These are phyloP conservation scores for Annulohypoxylon bovei DNA, from an alignment of 495 filamentous ascomycete genomes.

Conservation along the genomic window DNA sequence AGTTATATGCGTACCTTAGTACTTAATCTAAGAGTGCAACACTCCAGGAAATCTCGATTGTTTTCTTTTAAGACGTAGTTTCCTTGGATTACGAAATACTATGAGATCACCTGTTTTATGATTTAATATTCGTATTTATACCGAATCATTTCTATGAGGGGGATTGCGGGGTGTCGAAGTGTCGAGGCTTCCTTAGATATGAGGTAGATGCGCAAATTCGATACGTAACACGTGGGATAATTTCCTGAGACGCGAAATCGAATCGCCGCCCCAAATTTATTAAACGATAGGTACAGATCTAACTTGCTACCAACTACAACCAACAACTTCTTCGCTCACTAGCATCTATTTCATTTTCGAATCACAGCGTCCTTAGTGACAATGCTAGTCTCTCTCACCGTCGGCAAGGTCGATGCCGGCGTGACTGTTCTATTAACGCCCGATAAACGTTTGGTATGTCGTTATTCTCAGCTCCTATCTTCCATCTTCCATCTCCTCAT, in stretches of 20 bases:
- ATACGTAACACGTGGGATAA: conserved; percentile 24
- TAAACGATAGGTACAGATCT: conserved; percentile 7
- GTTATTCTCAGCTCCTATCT: not conserved
- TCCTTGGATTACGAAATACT: not conserved
- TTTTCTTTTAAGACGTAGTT: not conserved
- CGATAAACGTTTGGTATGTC: conserved; percentile 91
- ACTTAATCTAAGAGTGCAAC: not conserved
- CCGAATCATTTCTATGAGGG: not conserved
- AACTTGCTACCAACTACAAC: conserved; percentile 11
- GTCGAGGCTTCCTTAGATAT: not conserved
- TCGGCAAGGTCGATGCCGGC: conserved; percentile 98
- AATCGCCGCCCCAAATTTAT: conserved; percentile 31
- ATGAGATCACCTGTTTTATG: not conserved
- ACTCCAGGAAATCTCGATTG: not conserved
- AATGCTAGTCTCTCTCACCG: conserved; percentile 97
- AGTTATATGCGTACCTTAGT: not conserved
- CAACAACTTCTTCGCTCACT: conserved; percentile 10
- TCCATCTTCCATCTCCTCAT: not conserved
- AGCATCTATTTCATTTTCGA: conserved; percentile 1
- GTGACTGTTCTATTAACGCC: conserved; percentile 96
- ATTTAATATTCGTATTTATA: not conserved
- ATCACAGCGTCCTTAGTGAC: conserved; percentile 34
- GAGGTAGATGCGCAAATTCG: not conserved
- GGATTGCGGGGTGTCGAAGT: conserved; percentile 8
- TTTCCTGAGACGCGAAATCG: conserved; percentile 30